Percentiles rank a stretch among this genome's conserved stretches.
phyloP scores from a whole-genome alignment of 495 filamentous ascomycete species.

The Daldinia caldariorum region DNA sequence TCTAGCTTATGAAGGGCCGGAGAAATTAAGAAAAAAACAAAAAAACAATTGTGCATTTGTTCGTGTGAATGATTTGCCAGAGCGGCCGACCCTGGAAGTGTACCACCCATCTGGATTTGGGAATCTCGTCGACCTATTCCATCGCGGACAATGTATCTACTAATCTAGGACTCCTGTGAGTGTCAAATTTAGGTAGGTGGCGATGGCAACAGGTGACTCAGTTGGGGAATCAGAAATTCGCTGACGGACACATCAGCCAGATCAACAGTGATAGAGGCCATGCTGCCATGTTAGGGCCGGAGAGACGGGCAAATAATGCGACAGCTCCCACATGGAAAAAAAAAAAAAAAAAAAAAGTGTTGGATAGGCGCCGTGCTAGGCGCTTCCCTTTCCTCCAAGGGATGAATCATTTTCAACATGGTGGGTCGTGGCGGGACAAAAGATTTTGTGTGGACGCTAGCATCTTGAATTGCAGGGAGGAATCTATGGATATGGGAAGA shows the following conservation, averaged over 20 bases:
- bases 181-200: constrained; percentile 38
- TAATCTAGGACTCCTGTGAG: constrained; percentile 30
- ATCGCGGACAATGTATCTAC: constrained; percentile 4
- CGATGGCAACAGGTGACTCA: constrained; percentile 32
- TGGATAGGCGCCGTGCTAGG: constrained; percentile 26
- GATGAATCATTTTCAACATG: constrained; percentile 18
- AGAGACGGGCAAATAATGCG: constrained; percentile 30
- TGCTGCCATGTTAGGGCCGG: constrained; percentile 24
- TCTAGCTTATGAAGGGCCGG: constrained; percentile 17
- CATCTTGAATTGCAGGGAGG: constrained; percentile 27
- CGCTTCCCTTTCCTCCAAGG: constrained; percentile 14
- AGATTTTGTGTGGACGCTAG: constrained; percentile 31
- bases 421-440: constrained; percentile 32
- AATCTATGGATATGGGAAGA: constrained; percentile 34
- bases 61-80: constrained; percentile 35
- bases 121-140: constrained; percentile 25
- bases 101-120: constrained; percentile 40
- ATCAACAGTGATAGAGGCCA: constrained; percentile 27
- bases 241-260: constrained; percentile 37
- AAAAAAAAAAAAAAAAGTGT: constrained; percentile 19
- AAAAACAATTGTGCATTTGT: constrained; percentile 13
- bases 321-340: constrained; percentile 25
- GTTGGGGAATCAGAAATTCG: constrained; percentile 31
- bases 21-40: constrained; percentile 2
- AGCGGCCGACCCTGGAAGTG: constrained; percentile 29